Conservation (phyloP, 495 filamentous ascomycete species). For the Penicillium paradoxum region DNA sequence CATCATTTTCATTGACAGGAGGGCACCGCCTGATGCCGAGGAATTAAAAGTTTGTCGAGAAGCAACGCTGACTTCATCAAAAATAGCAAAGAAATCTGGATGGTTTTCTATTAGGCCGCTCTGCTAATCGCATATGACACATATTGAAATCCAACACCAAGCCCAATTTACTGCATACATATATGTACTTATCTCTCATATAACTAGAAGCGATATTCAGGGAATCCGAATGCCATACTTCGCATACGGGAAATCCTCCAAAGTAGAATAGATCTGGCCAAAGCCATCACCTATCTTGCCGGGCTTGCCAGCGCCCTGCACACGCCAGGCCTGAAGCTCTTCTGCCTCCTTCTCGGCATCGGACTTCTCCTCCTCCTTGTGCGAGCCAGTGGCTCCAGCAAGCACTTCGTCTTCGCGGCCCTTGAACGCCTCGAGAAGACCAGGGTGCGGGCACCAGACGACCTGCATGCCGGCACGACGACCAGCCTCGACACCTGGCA, state of each 20-base stretch:
- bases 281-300: constrained; percentile 66
- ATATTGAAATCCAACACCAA: background rate
- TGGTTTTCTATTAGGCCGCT: background rate
- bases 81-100: background rate
- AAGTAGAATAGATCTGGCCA: constrained; percentile 54
- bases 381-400: constrained; percentile 70
- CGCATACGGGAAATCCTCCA: constrained; percentile 70
- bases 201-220: background rate
- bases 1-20: too few relatives aligned
- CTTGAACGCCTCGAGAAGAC: constrained; percentile 65
- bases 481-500: constrained; percentile 88
- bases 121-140: background rate
- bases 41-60: too few relatives aligned
- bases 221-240: constrained; percentile 58
- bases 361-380: constrained; percentile 52
- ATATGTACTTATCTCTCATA: background rate
- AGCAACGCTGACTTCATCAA: too few relatives aligned
- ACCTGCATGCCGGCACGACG: constrained; percentile 92
- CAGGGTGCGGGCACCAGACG: constrained; percentile 85
- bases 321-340: constrained; percentile 38
- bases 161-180: background rate
- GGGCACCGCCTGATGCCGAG: too few relatives aligned
- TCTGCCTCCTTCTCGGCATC: constrained; percentile 41
- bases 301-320: constrained; percentile 39
- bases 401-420: constrained; percentile 79